Percentiles rank a stretch among this genome's conserved stretches.
Evolutionary conservation across 1,284 basidiomycete genomes (phyloP).

Genomic region (Ustilago xerochloae): DNA sequence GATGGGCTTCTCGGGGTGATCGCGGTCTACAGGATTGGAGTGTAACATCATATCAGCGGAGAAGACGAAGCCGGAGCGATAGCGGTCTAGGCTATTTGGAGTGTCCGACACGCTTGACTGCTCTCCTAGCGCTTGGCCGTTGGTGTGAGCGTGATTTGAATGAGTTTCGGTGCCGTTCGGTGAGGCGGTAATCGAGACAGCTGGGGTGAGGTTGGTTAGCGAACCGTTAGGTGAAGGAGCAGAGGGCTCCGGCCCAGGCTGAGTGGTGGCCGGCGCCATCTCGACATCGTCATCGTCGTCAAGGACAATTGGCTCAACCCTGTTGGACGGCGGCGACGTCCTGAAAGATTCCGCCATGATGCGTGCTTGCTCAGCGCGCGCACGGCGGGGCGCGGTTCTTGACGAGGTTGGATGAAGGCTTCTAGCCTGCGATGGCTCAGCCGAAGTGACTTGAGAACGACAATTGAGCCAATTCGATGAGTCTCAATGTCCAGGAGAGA

Average conservation of each 20-base stretch:
- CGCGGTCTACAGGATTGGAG: conserved; percentile 70
- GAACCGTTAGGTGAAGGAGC: conserved; percentile 8
- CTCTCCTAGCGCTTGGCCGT: not conserved
- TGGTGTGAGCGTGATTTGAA: not conserved
- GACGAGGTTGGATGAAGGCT: no score
- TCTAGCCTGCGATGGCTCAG: no score
- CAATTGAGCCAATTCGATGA: no score
- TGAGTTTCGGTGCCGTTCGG: conserved; percentile 10
- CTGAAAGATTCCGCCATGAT: conserved; percentile 18
- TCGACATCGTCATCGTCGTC: conserved; percentile 28
- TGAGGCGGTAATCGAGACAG: conserved; percentile 26
- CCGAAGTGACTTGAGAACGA: no score
- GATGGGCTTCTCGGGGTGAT: conserved; percentile 88
- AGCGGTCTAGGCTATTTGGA: conserved; percentile 6
- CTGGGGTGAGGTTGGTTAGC: conserved; percentile 30
- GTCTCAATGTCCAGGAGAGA: no score
- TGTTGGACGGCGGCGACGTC: not conserved
- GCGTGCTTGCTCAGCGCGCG: not conserved
- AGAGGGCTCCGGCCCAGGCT: not conserved
- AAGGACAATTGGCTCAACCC: conserved; percentile 13
- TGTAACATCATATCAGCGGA: conserved; percentile 89
- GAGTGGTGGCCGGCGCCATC: not conserved
- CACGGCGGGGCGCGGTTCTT: no score
- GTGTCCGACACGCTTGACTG: not conserved
- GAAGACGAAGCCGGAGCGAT: conserved; percentile 81